A percentile compares a stretch with the other conserved stretches of the same genome.
phyloP scores from a whole-genome alignment of 2,329 filamentous ascomycete species.

The Arthrobotrys megalospora region DNA sequence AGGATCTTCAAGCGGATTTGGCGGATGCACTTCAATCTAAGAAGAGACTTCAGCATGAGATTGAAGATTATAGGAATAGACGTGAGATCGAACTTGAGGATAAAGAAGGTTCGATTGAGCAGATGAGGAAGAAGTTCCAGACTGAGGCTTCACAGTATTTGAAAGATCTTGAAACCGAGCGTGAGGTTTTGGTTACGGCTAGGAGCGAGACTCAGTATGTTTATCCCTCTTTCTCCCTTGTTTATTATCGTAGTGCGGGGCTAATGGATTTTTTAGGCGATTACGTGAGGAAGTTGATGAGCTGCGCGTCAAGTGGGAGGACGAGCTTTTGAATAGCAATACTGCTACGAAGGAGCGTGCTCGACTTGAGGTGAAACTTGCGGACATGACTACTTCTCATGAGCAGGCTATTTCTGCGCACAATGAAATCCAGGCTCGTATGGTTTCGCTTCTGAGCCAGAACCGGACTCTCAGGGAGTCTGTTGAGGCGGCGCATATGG shows the following conservation, averaged over 20 bases:
- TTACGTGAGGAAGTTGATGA: constrained; percentile 97
- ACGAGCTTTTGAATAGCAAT: constrained; percentile 96
- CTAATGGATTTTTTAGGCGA: constrained; percentile 69
- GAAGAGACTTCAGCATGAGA: constrained; percentile 94
- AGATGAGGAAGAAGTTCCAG: constrained; percentile 98
- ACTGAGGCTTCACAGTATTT: constrained; percentile 89
- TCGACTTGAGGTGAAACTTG: constrained; percentile 87
- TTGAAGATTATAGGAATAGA: constrained; percentile 96
- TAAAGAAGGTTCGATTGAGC: constrained; percentile 94
- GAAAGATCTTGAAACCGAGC: constrained; percentile 92
- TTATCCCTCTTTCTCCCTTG: constrained; percentile 61
- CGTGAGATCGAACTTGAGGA: constrained; percentile 97
- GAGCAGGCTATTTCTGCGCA: constrained; percentile 94
- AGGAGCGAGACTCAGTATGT: constrained; percentile 63
- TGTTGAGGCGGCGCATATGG: constrained; percentile 86
- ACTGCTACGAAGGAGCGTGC: constrained; percentile 99
- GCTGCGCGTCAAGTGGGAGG: constrained; percentile 95
- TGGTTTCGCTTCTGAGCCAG: constrained; percentile 90
- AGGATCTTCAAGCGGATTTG: constrained; percentile 91
- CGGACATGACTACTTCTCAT: constrained; percentile 89
- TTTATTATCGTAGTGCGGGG: background rate
- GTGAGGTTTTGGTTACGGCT: constrained; percentile 88
- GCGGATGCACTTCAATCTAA: constrained; percentile 88
- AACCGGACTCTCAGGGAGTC: constrained; percentile 86
- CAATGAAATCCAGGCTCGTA: constrained; percentile 93